phyloP scores from a whole-genome alignment of 1,284 basidiomycete genomes.

The Melanopsichium pennsylvanicum region DNA sequence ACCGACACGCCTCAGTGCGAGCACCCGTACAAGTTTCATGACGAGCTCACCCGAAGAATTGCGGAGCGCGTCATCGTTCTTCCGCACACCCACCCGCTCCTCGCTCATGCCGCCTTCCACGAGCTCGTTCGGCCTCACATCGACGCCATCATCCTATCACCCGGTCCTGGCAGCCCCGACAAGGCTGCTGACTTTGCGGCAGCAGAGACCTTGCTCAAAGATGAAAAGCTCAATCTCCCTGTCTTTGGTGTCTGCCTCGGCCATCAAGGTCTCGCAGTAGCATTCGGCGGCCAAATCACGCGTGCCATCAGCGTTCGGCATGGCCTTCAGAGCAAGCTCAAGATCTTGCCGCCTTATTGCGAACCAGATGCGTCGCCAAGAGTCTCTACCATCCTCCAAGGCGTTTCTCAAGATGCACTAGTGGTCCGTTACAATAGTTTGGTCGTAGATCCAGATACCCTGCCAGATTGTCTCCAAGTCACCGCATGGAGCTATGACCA shows the following conservation, averaged over 20 bases:
- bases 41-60: conserved; percentile 18
- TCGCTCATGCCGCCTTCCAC: conserved; percentile 39
- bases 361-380: conserved; percentile 9
- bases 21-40: neutral
- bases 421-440: conserved; percentile 82
- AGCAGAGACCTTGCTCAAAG: conserved; percentile 47
- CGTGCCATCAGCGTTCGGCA: conserved; percentile 48
- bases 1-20: neutral
- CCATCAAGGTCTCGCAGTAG: conserved; percentile 84
- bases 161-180: conserved; percentile 59
- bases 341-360: conserved; percentile 1
- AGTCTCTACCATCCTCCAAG: conserved; percentile 73
- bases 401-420: conserved; percentile 70
- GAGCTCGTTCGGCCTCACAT: conserved; percentile 53
- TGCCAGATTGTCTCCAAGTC: conserved; percentile 68
- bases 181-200: conserved; percentile 56
- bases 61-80: conserved; percentile 52
- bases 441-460: conserved; percentile 66
- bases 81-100: conserved; percentile 54
- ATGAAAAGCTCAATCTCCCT: conserved; percentile 69
- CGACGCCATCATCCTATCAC: conserved; percentile 61
- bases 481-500: conserved; percentile 66
- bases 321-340: conserved; percentile 48
- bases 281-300: conserved; percentile 73
- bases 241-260: conserved; percentile 91